Evolutionary conservation across 139 green algal genomes (phyloP).

Genomic region (Chara braunii): DNA sequence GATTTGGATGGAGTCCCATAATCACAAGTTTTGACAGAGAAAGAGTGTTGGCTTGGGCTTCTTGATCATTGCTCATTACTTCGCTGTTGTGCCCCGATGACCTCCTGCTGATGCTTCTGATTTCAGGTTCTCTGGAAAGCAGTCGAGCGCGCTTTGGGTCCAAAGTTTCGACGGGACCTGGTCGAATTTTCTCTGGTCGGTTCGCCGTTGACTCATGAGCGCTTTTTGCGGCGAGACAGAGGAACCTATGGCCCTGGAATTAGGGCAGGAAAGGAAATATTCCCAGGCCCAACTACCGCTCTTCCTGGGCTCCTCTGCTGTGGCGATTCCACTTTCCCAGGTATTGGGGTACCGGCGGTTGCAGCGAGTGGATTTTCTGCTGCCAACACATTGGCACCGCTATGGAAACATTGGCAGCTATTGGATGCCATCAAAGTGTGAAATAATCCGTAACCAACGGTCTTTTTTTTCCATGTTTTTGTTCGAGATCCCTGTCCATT

Average conservation of each 20-base stretch:
- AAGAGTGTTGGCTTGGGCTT: no score
- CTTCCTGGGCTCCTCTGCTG: slow-evolving; percentile 55
- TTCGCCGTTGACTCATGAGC: slow-evolving; percentile 83
- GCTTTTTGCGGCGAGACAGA: slow-evolving; percentile 70
- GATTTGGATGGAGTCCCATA: no score
- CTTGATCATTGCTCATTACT: no score
- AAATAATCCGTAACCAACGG: neutral
- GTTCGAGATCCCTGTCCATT: no score
- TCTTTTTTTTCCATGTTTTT: no score
- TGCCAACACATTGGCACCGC: slow-evolving; percentile 63
- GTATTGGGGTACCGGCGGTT: slow-evolving; percentile 77
- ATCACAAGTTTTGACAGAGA: no score
- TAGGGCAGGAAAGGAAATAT: slow-evolving; percentile 15
- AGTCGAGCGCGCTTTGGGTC: slow-evolving; percentile 55
- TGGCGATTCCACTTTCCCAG: slow-evolving; percentile 77
- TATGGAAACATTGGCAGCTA: slow-evolving; percentile 61
- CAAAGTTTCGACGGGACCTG: slow-evolving; percentile 12
- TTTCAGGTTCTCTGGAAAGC: slow-evolving; percentile 79
- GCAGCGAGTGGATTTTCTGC: slow-evolving; percentile 34
- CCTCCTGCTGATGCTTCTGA: no score
- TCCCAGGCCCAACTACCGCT: slow-evolving; percentile 64
- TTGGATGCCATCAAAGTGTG: slow-evolving; percentile 44
- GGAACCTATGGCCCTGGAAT: slow-evolving; percentile 70
- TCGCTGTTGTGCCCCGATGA: no score
- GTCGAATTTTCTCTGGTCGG: slow-evolving; percentile 71